Evolutionary conservation across 2,329 filamentous ascomycete species (phyloP).

Genomic region (Trichoderma sp.): DNA sequence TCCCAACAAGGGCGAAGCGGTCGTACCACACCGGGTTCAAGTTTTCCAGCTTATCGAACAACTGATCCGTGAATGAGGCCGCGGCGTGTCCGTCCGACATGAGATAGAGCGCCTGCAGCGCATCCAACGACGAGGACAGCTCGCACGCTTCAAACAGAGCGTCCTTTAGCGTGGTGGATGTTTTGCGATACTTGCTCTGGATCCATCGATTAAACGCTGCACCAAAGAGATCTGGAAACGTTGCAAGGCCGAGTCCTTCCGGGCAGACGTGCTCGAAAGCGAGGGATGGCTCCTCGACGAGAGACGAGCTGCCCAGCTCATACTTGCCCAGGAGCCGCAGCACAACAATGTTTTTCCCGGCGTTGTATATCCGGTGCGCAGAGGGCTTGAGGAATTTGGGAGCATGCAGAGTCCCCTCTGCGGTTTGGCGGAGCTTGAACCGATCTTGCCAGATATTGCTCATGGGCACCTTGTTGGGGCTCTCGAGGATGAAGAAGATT

Average conservation of each 20-base stretch:
- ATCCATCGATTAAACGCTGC: slow-evolving; percentile 76
- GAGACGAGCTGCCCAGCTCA: slow-evolving; percentile 38
- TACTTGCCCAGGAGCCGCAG: slow-evolving; percentile 70
- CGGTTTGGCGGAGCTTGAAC: slow-evolving; percentile 66
- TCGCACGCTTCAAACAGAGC: slow-evolving; percentile 71
- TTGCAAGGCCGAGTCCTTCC: slow-evolving; percentile 53
- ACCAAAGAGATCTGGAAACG: slow-evolving; percentile 76
- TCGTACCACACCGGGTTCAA: slow-evolving; percentile 70
- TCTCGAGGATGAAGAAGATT: slow-evolving; percentile 73
- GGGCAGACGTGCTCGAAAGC: slow-evolving; percentile 61
- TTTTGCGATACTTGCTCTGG: slow-evolving; percentile 69
- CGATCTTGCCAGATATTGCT: slow-evolving; percentile 75
- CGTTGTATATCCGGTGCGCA: slow-evolving; percentile 74
- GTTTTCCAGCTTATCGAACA: slow-evolving; percentile 76
- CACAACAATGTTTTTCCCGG: slow-evolving; percentile 86
- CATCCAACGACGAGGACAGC: slow-evolving; percentile 64
- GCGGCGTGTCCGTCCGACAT: slow-evolving; percentile 72
- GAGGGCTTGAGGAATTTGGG: slow-evolving; percentile 75
- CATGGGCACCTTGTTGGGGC: slow-evolving; percentile 57
- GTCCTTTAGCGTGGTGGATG: slow-evolving; percentile 65
- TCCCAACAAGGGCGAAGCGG: slow-evolving; percentile 75
- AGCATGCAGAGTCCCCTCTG: slow-evolving; percentile 63
- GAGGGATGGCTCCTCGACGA: slow-evolving; percentile 50
- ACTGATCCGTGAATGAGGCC: slow-evolving; percentile 63
- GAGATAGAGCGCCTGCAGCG: slow-evolving; percentile 73